phyloP scores from a whole-genome alignment of 768 basidiomycete species.

The Pleurotus sapidus region DNA sequence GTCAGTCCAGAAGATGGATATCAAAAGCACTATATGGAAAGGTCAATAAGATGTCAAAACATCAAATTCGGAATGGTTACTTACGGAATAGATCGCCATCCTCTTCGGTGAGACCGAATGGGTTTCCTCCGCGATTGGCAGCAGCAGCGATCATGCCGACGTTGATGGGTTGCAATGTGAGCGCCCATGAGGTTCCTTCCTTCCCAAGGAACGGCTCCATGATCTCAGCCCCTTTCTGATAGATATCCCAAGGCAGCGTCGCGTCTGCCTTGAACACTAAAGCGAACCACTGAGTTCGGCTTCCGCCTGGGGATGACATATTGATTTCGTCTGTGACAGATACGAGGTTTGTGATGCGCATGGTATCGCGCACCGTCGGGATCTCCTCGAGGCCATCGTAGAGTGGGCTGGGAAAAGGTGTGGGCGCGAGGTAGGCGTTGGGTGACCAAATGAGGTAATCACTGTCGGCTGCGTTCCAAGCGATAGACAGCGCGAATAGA shows the following conservation, averaged over 20 bases:
- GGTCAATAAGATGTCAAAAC: too few relatives aligned
- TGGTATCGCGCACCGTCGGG: slow-evolving; percentile 6
- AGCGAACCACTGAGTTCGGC: slow-evolving; percentile 10
- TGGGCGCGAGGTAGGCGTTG: slow-evolving; percentile 6
- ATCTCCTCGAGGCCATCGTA: slow-evolving; percentile 6
- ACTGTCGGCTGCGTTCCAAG: slow-evolving; percentile 1
- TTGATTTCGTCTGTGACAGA: not conserved
- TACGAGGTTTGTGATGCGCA: slow-evolving; percentile 5
- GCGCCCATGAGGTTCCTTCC: not conserved
- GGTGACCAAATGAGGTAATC: slow-evolving; percentile 11
- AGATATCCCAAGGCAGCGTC: slow-evolving; percentile 8
- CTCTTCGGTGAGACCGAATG: slow-evolving; percentile 6
- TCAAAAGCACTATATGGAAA: not conserved
- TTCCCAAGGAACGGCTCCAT: not conserved
- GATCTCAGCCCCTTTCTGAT: slow-evolving; percentile 1
- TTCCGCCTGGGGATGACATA: not conserved
- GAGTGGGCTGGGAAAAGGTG: slow-evolving; percentile 4
- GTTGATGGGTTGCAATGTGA: slow-evolving; percentile 13
- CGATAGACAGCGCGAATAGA: slow-evolving; percentile 6
- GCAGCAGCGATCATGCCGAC: slow-evolving; percentile 4
- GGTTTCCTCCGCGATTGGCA: slow-evolving; percentile 8
- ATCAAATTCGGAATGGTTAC: not conserved
- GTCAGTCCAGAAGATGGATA: slow-evolving; percentile 10
- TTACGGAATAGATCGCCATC: slow-evolving; percentile 12
- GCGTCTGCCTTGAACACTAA: slow-evolving; percentile 9